Base-by-base conservation (phyloP, 1,284 basidiomycete species). In the Acaromyces ingoldii region DNA sequence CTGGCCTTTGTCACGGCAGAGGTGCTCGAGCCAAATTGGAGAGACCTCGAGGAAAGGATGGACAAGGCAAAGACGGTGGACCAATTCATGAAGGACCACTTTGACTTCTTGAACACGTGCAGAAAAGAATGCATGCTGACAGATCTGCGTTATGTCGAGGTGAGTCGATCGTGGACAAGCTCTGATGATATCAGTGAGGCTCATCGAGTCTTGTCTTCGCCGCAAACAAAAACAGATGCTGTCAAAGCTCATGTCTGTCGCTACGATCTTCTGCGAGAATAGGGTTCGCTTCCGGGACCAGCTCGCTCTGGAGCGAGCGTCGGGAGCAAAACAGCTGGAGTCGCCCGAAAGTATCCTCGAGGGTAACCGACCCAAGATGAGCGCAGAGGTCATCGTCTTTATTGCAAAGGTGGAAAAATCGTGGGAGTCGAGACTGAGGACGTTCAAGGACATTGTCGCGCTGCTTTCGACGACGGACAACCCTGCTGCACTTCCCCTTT, bases 91-190 rank as follows among this genome's bases (percentile, higher is more conserved):
- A 67, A 65, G 49, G 62, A 74, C 45, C 72, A 75, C 48, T 68
- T 71, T 40, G 63, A 65, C 30, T 75, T 74, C 39, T 51, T 75
- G 26, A 75, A 75, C 51, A 63, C 57, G 13, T 70, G 67, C 38
- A 43, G 71, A 11, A 72, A 69, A 41, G 66, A 70, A 57, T 64
- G 69, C 55, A 74, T 75, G 72, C 65, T 75, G 34, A 75, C 68
- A 10, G 64, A 75, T 48, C 48, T 64, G 33, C 53, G 65, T 11
- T 72, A 65, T 25, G 38, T 73, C 13, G 62, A 67, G 50, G 38
- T 67, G 50, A 59, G 57, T 49, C 6, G 2, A 21, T 9, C n/a
- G 15, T 21, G 15, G 6, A 46, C 13, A 3, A 4, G 38, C 5
- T 42, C 25, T 17, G 42, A 37, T 19, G 24, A 45, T n/a, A 41